phyloP scores from a whole-genome alignment of 306 rosid species.

The Quercus rubra region DNA sequence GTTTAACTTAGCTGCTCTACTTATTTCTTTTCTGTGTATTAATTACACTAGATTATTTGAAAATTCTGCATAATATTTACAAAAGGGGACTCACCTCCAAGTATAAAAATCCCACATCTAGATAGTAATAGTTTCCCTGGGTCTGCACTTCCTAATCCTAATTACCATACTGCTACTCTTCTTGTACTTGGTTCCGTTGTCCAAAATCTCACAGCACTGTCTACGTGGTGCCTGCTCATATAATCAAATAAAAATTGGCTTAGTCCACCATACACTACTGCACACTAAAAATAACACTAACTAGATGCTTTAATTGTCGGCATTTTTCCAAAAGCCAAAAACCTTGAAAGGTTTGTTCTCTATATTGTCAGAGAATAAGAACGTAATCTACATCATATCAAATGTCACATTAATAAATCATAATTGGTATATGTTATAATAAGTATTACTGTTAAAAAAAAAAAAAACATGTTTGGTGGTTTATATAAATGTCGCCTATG shows the following conservation, averaged over 20 bases:
- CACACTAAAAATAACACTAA: background rate
- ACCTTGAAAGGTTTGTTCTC: no score
- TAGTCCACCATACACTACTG: slow-evolving; percentile 7
- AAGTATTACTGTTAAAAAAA: no score
- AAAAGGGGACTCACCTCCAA: slow-evolving; percentile 5
- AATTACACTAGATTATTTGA: background rate
- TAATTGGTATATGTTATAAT: no score
- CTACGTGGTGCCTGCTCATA: slow-evolving; percentile 60
- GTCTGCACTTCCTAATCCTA: slow-evolving; percentile 75
- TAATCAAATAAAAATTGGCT: slow-evolving; percentile 26
- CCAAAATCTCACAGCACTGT: slow-evolving; percentile 71
- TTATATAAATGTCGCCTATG: no score
- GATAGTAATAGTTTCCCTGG: slow-evolving; percentile 46
- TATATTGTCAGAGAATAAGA: no score
- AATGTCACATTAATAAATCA: no score
- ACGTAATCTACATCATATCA: no score
- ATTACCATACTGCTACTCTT: slow-evolving; percentile 37
- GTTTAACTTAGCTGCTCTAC: background rate
- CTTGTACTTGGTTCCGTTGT: slow-evolving; percentile 37
- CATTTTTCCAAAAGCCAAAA: no score
- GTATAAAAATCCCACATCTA: slow-evolving; percentile 25
- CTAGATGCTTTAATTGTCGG: background rate
- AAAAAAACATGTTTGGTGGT: no score
- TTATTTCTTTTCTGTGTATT: background rate
- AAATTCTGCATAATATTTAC: slow-evolving; percentile 26